Percentiles rank a stretch among this genome's conserved stretches.
phyloP scores from a whole-genome alignment of 1,139 yeast species.

The Zygosaccharomyces pseudobailii region DNA sequence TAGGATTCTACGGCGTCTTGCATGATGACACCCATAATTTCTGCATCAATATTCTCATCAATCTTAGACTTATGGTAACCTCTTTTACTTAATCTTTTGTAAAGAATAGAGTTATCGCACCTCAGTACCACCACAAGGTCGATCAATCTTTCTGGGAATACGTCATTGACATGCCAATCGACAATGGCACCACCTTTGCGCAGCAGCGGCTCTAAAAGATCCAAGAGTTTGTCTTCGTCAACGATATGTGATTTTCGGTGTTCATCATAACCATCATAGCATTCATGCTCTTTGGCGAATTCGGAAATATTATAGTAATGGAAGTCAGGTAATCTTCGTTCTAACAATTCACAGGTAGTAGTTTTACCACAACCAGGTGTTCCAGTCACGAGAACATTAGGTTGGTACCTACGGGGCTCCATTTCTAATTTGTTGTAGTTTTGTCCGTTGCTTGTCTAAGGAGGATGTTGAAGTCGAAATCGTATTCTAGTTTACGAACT shows the following conservation, averaged over 20 bases:
- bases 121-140: slow-evolving; percentile 88
- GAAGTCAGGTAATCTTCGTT: slow-evolving; percentile 46
- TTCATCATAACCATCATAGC: slow-evolving; percentile 82
- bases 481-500: neutral
- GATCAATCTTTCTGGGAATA: slow-evolving; percentile 87
- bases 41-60: slow-evolving; percentile 91
- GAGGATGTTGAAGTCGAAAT: neutral
- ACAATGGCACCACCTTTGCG: slow-evolving; percentile 80
- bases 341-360: slow-evolving; percentile 68
- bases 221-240: slow-evolving; percentile 84
- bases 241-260: slow-evolving; percentile 82
- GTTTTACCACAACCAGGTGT: slow-evolving; percentile 98
- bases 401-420: slow-evolving; percentile 36
- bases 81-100: slow-evolving; percentile 68
- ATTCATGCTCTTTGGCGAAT: slow-evolving; percentile 69
- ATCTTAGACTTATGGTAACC: slow-evolving; percentile 76
- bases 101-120: slow-evolving; percentile 65
- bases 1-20: slow-evolving; percentile 85
- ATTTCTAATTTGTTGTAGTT: slow-evolving; percentile 1
- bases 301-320: slow-evolving; percentile 70
- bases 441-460: neutral
- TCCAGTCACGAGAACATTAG: slow-evolving; percentile 88
- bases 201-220: slow-evolving; percentile 71
- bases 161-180: slow-evolving; percentile 98
- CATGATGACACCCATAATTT: slow-evolving; percentile 87